Conservation (phyloP, 1,284 basidiomycete genomes). For the Bjerkandera adusta region DNA sequence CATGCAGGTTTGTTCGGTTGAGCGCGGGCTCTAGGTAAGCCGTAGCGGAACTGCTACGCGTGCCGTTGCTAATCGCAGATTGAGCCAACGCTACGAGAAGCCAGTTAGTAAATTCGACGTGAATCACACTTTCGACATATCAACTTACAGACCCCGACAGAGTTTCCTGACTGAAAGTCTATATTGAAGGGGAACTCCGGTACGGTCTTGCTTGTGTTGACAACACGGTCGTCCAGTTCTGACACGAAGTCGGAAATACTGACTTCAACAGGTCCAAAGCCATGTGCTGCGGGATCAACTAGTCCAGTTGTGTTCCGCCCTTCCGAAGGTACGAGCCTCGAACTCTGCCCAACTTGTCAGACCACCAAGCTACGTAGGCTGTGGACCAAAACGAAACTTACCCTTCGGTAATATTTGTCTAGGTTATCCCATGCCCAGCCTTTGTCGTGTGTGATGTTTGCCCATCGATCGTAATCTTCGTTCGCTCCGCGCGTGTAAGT, state of each 20-base stretch:
- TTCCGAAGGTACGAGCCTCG: background rate
- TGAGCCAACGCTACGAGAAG: background rate
- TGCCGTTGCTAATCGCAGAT: slow-evolving; percentile 32
- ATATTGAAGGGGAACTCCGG: slow-evolving; percentile 28
- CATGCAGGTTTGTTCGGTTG: slow-evolving; percentile 36
- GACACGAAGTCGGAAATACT: slow-evolving; percentile 31
- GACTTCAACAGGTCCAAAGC: slow-evolving; percentile 28
- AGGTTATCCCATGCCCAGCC: slow-evolving; percentile 7
- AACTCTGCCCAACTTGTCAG: slow-evolving; percentile 2
- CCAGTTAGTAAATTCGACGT: background rate
- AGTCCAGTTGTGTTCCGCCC: slow-evolving; percentile 27
- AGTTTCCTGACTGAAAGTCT: slow-evolving; percentile 36
- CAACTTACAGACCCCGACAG: slow-evolving; percentile 30
- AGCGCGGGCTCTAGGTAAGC: slow-evolving; percentile 30
- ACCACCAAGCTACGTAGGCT: background rate
- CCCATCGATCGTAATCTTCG: slow-evolving; percentile 1
- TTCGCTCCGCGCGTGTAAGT: background rate
- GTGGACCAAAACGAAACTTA: too few species aligned
- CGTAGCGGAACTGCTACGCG: slow-evolving; percentile 26
- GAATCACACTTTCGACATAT: background rate
- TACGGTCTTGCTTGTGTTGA: slow-evolving; percentile 18
- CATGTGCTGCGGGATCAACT: slow-evolving; percentile 27
- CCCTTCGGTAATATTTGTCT: background rate
- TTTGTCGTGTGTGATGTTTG: slow-evolving; percentile 1
- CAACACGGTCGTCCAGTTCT: slow-evolving; percentile 17